phyloP scores from a whole-genome alignment of 257 asterid species.

The Oldenlandia corymbosa region DNA sequence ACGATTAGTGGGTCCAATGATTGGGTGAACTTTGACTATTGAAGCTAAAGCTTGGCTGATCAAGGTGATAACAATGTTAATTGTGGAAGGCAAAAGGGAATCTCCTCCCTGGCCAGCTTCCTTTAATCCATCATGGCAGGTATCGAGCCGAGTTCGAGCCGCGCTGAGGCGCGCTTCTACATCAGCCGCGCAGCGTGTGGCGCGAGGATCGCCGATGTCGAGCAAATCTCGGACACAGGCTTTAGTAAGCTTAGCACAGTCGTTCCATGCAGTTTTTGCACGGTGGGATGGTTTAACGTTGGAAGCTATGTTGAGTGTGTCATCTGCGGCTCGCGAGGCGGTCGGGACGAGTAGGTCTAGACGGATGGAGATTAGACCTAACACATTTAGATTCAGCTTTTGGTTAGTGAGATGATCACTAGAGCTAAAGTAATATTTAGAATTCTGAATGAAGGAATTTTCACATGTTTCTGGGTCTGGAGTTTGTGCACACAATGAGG shows the following conservation, averaged over 20 bases:
- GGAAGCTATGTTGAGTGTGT: constrained; percentile 38
- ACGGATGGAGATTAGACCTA: too few relatives aligned
- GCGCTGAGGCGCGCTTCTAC: constrained; percentile 13
- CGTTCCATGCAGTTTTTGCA: constrained; percentile 80
- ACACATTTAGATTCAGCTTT: constrained; percentile 41
- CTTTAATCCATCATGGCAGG: constrained; percentile 35
- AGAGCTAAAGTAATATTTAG: too few relatives aligned
- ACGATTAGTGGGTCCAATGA: constrained; percentile 12
- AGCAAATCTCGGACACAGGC: constrained; percentile 37
- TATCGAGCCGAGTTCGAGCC: constrained; percentile 12
- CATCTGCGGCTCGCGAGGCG: constrained; percentile 36
- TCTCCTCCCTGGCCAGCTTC: constrained; percentile 50
- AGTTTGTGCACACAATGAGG: constrained; percentile 69
- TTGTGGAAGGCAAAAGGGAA: constrained; percentile 32
- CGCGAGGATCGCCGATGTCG: constrained; percentile 40
- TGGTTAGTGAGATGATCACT: constrained; percentile 29
- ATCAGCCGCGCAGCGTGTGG: constrained; percentile 30
- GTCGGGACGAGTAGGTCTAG: constrained; percentile 48
- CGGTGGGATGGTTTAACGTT: constrained; percentile 42
- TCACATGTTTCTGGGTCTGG: constrained; percentile 73
- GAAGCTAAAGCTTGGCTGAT: constrained; percentile 55
- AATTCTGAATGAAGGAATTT: constrained; percentile 40
- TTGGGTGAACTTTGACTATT: constrained; percentile 37
- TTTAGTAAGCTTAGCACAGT: constrained; percentile 67
- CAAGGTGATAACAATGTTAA: constrained; percentile 49